phyloP scores from a whole-genome alignment of 164 flowering plant genomes.

The Echeveria elegans region DNA sequence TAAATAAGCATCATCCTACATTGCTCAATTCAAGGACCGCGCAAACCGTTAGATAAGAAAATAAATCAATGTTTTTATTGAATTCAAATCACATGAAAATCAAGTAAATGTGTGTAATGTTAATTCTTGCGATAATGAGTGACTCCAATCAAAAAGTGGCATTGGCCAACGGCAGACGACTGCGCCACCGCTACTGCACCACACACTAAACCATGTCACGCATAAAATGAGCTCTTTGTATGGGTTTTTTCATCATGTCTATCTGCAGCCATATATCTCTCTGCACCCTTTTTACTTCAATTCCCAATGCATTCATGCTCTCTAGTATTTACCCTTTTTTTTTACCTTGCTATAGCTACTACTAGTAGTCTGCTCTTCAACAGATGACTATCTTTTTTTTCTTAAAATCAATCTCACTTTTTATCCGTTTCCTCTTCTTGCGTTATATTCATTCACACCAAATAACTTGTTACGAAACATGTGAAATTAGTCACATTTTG shows the following conservation, averaged over 20 bases:
- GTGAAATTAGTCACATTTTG: background rate
- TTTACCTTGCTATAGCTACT: background rate
- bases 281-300: slow-evolving; percentile 5
- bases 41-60: background rate
- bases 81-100: background rate
- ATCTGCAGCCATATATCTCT: background rate
- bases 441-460: background rate
- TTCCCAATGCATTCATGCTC: background rate
- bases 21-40: background rate
- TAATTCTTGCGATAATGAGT: background rate
- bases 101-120: background rate
- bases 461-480: background rate
- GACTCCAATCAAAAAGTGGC: slow-evolving; percentile 4
- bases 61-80: background rate
- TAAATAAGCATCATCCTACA: background rate
- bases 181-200: slow-evolving; percentile 3
- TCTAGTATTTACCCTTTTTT: background rate
- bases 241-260: slow-evolving; percentile 6
- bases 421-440: background rate
- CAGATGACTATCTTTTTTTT: background rate
- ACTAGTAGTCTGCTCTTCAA: background rate
- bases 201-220: background rate
- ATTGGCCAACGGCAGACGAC: background rate
- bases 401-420: background rate
- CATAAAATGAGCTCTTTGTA: background rate